These are phyloP conservation scores for Podila epicladia DNA, from an alignment of 192 early-diverging fungal genomes.

Conservation along the genomic window DNA sequence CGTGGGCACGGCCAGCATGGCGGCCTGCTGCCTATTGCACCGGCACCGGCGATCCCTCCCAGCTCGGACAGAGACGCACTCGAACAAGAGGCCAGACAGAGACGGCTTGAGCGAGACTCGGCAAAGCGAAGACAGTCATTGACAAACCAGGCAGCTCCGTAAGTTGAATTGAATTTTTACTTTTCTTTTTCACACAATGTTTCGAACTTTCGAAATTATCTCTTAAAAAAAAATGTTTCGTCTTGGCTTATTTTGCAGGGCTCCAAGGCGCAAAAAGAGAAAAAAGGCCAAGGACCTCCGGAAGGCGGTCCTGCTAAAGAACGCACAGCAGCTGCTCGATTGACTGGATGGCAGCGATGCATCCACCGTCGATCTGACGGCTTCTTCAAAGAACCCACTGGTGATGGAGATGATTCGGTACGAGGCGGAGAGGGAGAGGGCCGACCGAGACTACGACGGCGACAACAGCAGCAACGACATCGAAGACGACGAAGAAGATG, in stretches of 20 bases:
- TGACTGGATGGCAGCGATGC: conserved; percentile 38
- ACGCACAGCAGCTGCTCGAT: conserved; percentile 39
- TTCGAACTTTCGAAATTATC: too few relatives aligned
- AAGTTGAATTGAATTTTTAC: conserved; percentile 14
- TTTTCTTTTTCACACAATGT: not conserved
- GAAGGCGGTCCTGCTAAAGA: conserved; percentile 47
- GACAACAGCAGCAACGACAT: conserved; percentile 4
- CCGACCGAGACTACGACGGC: not conserved
- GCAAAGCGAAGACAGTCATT: conserved; percentile 45
- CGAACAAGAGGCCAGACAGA: conserved; percentile 40
- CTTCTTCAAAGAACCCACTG: not conserved
- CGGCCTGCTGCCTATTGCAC: conserved; percentile 21
- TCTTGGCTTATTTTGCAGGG: conserved; percentile 1
- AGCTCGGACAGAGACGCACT: conserved; percentile 29
- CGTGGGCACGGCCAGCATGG: conserved; percentile 10
- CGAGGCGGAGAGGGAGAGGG: conserved; percentile 15
- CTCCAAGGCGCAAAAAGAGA: conserved; percentile 45
- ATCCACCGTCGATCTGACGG: not conserved
- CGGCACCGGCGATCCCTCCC: conserved; percentile 24
- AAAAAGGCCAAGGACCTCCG: conserved; percentile 49
- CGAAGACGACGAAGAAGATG: conserved; percentile 1
- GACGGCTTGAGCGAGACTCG: conserved; percentile 40
- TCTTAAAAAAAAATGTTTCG: conserved; percentile 1
- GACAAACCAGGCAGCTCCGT: conserved; percentile 38
- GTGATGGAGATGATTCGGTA: conserved; percentile 5